Base-by-base conservation (phyloP, 495 filamentous ascomycete species). In the Daldinia concentrica region DNA sequence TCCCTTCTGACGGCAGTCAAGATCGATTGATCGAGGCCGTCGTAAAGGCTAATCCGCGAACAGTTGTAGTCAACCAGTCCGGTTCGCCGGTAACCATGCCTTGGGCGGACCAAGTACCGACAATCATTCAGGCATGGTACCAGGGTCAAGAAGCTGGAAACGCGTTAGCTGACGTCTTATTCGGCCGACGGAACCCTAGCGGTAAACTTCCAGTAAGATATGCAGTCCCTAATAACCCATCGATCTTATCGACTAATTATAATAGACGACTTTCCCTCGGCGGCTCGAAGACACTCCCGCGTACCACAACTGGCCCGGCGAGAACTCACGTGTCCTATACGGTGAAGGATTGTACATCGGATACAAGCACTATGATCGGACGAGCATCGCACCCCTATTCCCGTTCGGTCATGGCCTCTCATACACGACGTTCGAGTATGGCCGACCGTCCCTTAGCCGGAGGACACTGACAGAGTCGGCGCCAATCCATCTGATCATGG, bases 81-180 rank as follows among this genome's bases (percentile, higher is more conserved):
- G 93, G 93, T 12, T 94, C 92, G 1, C 93, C 93, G 0, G 90
- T 96, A 8, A 88, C 88, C 3, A 94, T 96, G 92, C 92, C 91
- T 0, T 97, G 93, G 93, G 89, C 82, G 0, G 81, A 88, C 63
- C 81, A 86, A 19, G 87, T 90, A 14, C 86, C 88, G 9, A 88
- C 91, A 11, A 86, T 93, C n/a, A 58, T 92, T 0, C 90, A 93
- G 72, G 91, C 88, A 6, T 93, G 90, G 90, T 92, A 91, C 62
- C 88, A 90, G 67, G 93, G 95, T 0, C 90, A 98, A 77, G 95
- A 98, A 79, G 93, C 91, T 19, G 95, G 95, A 1, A 92, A 94
- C 66, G 92, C 94, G 1, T 79, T 99, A 12, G 86, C 88, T 0
- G 94, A 97, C 76, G 89, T 98, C 19, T 83, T 99, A 2, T 95